Evolutionary conservation across 768 basidiomycete species (phyloP).

Genomic region (Tephrocybe sp.): DNA sequence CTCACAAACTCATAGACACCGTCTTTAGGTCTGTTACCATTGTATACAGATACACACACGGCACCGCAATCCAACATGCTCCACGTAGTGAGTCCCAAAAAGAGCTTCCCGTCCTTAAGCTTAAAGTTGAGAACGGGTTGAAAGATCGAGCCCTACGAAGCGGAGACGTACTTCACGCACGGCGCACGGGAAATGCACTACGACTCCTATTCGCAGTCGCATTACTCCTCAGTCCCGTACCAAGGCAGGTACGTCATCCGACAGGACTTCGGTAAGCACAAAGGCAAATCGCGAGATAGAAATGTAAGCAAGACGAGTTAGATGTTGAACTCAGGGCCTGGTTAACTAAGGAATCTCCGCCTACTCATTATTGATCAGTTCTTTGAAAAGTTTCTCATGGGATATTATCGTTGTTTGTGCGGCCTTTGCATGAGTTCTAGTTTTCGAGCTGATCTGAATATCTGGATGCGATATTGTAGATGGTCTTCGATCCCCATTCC

Average conservation of each 20-base stretch:
- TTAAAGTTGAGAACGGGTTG: not conserved
- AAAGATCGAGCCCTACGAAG: constrained; percentile 9
- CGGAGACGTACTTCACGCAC: constrained; percentile 11
- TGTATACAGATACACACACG: not conserved
- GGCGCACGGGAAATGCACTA: constrained; percentile 8
- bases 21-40: too few relatives aligned
- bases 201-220: constrained; percentile 8
- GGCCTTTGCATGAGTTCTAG: not conserved
- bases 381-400: constrained; percentile 12
- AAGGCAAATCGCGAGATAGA: constrained; percentile 6
- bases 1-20: too few relatives aligned
- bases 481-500: constrained; percentile 10
- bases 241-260: constrained; percentile 9
- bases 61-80: constrained; percentile 3
- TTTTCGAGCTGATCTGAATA: not conserved
- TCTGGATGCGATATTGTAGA: too few relatives aligned
- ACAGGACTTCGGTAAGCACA: constrained; percentile 10
- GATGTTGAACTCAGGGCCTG: not conserved
- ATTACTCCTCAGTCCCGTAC: constrained; percentile 8
- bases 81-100: constrained; percentile 5
- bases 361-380: constrained; percentile 4
- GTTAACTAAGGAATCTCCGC: not conserved
- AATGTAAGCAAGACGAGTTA: constrained; percentile 3
- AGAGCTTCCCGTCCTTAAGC: not conserved
- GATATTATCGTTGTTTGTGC: constrained; percentile 12